Conservation (phyloP, 2,329 filamentous ascomycete genomes). For the Dothideomycetidae sp. region DNA sequence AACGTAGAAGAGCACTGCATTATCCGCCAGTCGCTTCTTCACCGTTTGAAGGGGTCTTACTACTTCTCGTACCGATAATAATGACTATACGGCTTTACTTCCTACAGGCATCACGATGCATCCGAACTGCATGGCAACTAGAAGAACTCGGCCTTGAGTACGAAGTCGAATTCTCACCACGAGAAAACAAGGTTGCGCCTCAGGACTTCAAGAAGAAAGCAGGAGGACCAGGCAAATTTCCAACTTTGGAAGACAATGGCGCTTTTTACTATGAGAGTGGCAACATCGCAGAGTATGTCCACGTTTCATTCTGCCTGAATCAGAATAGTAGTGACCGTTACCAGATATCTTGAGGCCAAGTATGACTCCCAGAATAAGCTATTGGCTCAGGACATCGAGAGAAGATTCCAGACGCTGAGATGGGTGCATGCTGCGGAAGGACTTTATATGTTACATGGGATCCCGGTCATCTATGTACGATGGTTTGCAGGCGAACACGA, state of each 20-base stretch:
- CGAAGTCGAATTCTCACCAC: conserved; percentile 26
- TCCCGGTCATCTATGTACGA: conserved; percentile 32
- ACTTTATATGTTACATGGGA: conserved; percentile 31
- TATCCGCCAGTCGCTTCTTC: too few relatives aligned
- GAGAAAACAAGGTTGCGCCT: conserved; percentile 28
- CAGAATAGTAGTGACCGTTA: not conserved
- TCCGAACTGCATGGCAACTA: conserved; percentile 34
- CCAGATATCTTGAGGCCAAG: conserved; percentile 32
- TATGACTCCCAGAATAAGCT: conserved; percentile 29
- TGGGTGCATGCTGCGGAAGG: conserved; percentile 36
- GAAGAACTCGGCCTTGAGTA: conserved; percentile 32
- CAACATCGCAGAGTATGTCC: conserved; percentile 32
- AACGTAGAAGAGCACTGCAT: too few relatives aligned
- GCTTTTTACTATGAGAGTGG: conserved; percentile 31
- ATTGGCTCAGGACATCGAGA: conserved; percentile 23
- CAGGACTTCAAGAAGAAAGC: conserved; percentile 29
- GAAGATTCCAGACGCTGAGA: conserved; percentile 26
- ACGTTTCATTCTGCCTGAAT: not conserved
- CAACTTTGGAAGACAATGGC: conserved; percentile 29
- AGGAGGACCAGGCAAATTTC: conserved; percentile 33
- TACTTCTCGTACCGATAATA: too few relatives aligned
- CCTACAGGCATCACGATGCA: conserved; percentile 32
- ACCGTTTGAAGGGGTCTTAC: too few relatives aligned
- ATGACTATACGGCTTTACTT: conserved; percentile 31
- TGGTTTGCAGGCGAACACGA: conserved; percentile 26